phyloP scores from a whole-genome alignment of 2,329 filamentous ascomycete species.

The Xylaria sp. region DNA sequence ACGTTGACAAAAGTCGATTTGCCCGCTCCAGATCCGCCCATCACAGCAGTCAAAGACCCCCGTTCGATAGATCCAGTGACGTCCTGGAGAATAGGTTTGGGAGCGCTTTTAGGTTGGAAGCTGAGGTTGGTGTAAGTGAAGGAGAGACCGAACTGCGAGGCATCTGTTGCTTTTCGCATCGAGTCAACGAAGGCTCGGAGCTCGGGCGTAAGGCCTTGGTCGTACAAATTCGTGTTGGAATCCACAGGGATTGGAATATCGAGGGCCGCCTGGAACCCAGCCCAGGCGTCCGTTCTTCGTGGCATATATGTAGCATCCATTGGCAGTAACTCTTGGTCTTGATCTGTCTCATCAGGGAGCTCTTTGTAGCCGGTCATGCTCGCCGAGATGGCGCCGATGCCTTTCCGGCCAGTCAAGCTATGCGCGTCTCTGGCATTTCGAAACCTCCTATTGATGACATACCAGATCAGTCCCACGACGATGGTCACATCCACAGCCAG shows the following conservation, averaged over 20 bases:
- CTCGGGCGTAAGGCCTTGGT: slow-evolving; percentile 45
- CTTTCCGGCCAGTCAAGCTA: slow-evolving; percentile 29
- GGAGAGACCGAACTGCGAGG: slow-evolving; percentile 56
- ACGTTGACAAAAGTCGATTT: slow-evolving; percentile 66
- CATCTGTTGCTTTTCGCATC: slow-evolving; percentile 57
- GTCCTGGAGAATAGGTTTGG: slow-evolving; percentile 55
- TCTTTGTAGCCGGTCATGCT: slow-evolving; percentile 44
- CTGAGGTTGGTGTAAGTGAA: slow-evolving; percentile 58
- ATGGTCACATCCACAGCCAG: slow-evolving; percentile 51
- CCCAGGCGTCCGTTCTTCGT: slow-evolving; percentile 34
- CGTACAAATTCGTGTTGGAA: slow-evolving; percentile 38
- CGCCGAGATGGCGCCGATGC: slow-evolving; percentile 40
- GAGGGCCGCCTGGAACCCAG: slow-evolving; percentile 47
- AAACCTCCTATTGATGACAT: slow-evolving; percentile 45
- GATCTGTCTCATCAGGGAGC: slow-evolving; percentile 41
- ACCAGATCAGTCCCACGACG: slow-evolving; percentile 43
- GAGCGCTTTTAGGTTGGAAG: slow-evolving; percentile 53
- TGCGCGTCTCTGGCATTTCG: slow-evolving; percentile 39
- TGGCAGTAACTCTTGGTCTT: slow-evolving; percentile 42
- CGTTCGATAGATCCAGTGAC: slow-evolving; percentile 60
- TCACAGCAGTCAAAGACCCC: slow-evolving; percentile 62
- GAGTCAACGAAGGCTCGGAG: slow-evolving; percentile 58
- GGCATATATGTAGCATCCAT: slow-evolving; percentile 44
- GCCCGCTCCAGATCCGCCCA: slow-evolving; percentile 64
- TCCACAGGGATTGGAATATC: slow-evolving; percentile 38